Evolutionary conservation across 106 monocot genomes (phyloP).

Genomic region (Xerophyta viscosa): DNA sequence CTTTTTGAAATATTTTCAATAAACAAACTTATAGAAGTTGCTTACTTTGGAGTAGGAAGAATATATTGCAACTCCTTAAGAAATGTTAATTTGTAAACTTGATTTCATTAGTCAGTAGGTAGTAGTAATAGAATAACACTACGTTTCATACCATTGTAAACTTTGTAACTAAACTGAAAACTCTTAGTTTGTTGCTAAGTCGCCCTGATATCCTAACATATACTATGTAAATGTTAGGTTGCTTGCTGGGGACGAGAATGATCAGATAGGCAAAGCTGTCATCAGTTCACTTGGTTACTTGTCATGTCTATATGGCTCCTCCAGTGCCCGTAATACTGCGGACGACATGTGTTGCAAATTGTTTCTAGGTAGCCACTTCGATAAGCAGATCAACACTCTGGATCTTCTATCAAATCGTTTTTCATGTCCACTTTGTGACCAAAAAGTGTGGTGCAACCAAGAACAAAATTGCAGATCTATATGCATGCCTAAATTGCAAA

Average conservation of each 20-base stretch:
- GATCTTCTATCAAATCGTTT: constrained; percentile 74
- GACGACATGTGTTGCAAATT: constrained; percentile 47
- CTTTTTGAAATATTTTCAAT: too few species aligned
- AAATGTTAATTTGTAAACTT: too few species aligned
- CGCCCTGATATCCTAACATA: too few species aligned
- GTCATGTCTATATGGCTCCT: constrained; percentile 64
- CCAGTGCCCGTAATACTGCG: constrained; percentile 6
- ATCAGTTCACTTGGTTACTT: constrained; percentile 72
- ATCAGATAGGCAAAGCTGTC: constrained; percentile 27
- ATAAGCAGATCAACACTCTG: constrained; percentile 28
- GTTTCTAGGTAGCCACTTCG: constrained; percentile 28
- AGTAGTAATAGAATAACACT: too few species aligned
- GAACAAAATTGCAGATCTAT: constrained; percentile 8
- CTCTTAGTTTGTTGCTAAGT: too few species aligned
- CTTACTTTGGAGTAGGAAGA: too few species aligned
- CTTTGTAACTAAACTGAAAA: too few species aligned
- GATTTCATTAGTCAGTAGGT: too few species aligned
- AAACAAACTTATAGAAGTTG: too few species aligned
- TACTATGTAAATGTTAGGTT: constrained; percentile 28
- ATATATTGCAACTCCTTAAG: too few species aligned
- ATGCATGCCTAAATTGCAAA: constrained; percentile 25
- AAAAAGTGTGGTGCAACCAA: constrained; percentile 15
- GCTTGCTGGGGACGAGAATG: constrained; percentile 17
- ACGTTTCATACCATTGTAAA: too few species aligned
- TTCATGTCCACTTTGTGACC: constrained; percentile 70